Evolutionary conservation across 2,329 filamentous ascomycete species (phyloP).

Genomic region (Alternaria tenuissima): DNA sequence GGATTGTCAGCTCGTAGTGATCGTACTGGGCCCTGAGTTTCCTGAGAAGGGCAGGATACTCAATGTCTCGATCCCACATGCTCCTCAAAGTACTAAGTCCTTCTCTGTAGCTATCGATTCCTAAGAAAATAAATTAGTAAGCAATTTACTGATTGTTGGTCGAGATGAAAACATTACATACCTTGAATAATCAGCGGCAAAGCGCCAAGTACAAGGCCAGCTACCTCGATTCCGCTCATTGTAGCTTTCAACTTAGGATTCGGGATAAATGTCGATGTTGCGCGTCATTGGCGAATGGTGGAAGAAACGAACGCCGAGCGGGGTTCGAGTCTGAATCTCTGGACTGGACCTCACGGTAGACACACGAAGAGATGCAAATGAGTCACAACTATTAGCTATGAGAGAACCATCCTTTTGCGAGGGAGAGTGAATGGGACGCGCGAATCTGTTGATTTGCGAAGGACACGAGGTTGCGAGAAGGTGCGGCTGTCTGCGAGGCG

Average conservation of each 20-base stretch:
- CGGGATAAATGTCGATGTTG: not conserved
- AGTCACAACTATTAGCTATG: not conserved
- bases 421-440: not conserved
- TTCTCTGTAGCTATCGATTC: slow-evolving; percentile 50
- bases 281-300: slow-evolving; percentile 15
- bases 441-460: not conserved
- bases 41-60: slow-evolving; percentile 47
- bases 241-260: not conserved
- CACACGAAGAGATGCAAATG: not conserved
- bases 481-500: slow-evolving; percentile 7
- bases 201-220: slow-evolving; percentile 47
- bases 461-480: slow-evolving; percentile 5
- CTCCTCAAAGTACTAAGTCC: slow-evolving; percentile 52
- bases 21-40: slow-evolving; percentile 50
- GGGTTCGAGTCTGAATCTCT: slow-evolving; percentile 14
- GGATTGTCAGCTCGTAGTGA: slow-evolving; percentile 48
- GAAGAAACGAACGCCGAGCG: slow-evolving; percentile 14
- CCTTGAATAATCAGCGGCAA: slow-evolving; percentile 51
- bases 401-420: not conserved
- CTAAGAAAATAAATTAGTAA: slow-evolving; percentile 16
- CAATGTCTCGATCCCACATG: slow-evolving; percentile 48
- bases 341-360: slow-evolving; percentile 2
- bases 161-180: slow-evolving; percentile 16
- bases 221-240: slow-evolving; percentile 46
- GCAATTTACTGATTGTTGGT: not conserved